Evolutionary conservation across 2,329 filamentous ascomycete species (phyloP).

Genomic region (Juglanconis juglandina): DNA sequence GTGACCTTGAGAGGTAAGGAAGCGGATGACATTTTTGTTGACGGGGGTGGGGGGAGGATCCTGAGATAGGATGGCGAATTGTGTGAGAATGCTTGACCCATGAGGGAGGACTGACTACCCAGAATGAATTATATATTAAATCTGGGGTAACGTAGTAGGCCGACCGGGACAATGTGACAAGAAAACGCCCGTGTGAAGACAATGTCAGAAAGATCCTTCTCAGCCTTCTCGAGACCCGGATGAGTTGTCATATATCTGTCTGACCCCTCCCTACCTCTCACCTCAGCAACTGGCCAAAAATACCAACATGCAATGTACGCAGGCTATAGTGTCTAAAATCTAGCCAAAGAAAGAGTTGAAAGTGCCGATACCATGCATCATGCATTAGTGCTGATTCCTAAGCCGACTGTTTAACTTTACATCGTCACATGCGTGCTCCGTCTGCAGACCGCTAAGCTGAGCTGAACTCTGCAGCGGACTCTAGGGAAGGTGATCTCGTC

Average conservation of each 20-base stretch:
- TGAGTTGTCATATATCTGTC: background rate
- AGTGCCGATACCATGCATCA: background rate
- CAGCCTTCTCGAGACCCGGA: background rate
- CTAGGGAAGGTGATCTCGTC: background rate
- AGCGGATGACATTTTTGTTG: slow-evolving; percentile 15
- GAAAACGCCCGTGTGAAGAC: background rate
- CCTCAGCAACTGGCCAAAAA: background rate
- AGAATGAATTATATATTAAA: background rate
- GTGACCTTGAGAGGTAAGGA: slow-evolving; percentile 21
- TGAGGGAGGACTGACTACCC: background rate
- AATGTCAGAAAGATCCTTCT: too few species aligned
- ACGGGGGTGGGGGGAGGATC: background rate
- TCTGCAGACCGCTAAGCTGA: background rate
- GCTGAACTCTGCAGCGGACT: background rate
- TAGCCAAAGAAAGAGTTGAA: background rate
- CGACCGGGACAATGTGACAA: too few species aligned
- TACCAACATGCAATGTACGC: background rate
- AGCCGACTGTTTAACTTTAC: background rate
- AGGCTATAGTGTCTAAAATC: background rate
- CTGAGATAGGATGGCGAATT: background rate
- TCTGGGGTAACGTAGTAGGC: background rate
- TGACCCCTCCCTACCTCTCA: background rate
- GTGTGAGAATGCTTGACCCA: background rate
- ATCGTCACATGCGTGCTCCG: background rate
- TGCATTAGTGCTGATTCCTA: slow-evolving; percentile 8